Percentiles rank a stretch among this genome's conserved stretches.
These are phyloP conservation scores for Fusarium virguliforme DNA, from an alignment of 2,329 filamentous ascomycete genomes.

Conservation along the genomic window DNA sequence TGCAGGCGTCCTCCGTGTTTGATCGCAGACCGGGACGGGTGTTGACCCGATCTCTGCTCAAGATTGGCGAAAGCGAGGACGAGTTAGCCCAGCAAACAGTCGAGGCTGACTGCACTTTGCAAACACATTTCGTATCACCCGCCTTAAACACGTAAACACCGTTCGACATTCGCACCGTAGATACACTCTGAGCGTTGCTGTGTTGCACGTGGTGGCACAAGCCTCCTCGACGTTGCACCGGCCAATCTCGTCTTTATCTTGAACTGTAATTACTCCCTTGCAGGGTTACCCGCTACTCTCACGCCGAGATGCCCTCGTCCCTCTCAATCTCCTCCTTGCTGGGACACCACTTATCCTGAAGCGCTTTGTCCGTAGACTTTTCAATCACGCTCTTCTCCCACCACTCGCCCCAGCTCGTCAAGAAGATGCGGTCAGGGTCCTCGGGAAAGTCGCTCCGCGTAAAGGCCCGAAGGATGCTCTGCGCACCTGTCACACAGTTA, in stretches of 20 bases:
- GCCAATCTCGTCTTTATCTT: not conserved
- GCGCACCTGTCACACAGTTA: conserved; percentile 58
- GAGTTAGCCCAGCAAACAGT: not conserved
- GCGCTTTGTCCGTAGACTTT: conserved; percentile 60
- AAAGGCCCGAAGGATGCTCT: conserved; percentile 63
- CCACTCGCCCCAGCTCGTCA: conserved; percentile 72
- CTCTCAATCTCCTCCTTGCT: conserved; percentile 65
- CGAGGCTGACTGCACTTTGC: not conserved
- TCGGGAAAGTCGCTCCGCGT: conserved; percentile 64
- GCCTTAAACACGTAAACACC: not conserved
- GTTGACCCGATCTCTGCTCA: not conserved
- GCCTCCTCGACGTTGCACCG: not conserved
- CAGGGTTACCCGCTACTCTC: not conserved
- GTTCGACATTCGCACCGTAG: not conserved
- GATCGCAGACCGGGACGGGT: not conserved
- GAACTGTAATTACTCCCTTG: not conserved
- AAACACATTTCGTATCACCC: not conserved
- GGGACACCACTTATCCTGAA: conserved; percentile 69
- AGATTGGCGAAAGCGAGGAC: conserved; percentile 2
- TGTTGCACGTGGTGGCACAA: not conserved
- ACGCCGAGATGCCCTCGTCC: conserved; percentile 55
- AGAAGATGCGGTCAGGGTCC: conserved; percentile 67
- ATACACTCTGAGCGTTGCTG: not conserved
- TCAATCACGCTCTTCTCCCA: conserved; percentile 64
- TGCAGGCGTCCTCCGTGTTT: conserved; percentile 2